Conservation (phyloP, 2,329 filamentous ascomycete genomes). For the Pezicula radicicola region DNA sequence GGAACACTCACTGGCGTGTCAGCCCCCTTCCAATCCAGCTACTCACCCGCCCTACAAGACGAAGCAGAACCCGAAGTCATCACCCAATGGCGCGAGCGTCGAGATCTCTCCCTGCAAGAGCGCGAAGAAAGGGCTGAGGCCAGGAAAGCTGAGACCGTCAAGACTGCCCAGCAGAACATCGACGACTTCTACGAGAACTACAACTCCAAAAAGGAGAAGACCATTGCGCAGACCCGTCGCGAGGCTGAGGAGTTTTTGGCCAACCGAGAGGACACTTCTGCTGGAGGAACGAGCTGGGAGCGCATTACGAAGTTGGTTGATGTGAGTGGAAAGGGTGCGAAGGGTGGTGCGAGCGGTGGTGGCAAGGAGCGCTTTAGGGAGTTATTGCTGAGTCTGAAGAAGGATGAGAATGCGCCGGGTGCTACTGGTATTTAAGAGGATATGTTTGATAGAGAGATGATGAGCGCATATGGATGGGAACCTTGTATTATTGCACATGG, state of each 20-base stretch:
- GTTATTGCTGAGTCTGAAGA: conserved; percentile 79
- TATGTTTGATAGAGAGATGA: conserved; percentile 2
- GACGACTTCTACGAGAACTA: conserved; percentile 99
- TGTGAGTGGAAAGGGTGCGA: conserved; percentile 85
- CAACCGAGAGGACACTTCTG: conserved; percentile 86
- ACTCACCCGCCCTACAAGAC: conserved; percentile 38
- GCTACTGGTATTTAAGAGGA: conserved; percentile 55
- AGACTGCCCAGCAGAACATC: conserved; percentile 89
- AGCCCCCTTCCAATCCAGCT: conserved; percentile 21
- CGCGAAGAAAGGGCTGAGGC: conserved; percentile 79
- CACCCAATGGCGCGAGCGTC: conserved; percentile 86
- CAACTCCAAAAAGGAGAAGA: conserved; percentile 97
- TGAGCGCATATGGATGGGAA: conserved; percentile 2
- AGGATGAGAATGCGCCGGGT: conserved; percentile 83
- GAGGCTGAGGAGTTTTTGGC: conserved; percentile 92
- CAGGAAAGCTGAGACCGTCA: conserved; percentile 81
- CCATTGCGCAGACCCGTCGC: conserved; percentile 79
- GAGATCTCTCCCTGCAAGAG: conserved; percentile 78
- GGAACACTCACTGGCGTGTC: conserved; percentile 73
- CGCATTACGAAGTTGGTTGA: conserved; percentile 97
- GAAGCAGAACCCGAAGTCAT: conserved; percentile 89
- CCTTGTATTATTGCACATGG: conserved; percentile 26
- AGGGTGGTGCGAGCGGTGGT: conserved; percentile 82
- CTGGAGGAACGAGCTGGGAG: conserved; percentile 97
- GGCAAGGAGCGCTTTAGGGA: conserved; percentile 97